phyloP scores from a whole-genome alignment of 75 land plant species.

The Cryptomeria japonica region DNA sequence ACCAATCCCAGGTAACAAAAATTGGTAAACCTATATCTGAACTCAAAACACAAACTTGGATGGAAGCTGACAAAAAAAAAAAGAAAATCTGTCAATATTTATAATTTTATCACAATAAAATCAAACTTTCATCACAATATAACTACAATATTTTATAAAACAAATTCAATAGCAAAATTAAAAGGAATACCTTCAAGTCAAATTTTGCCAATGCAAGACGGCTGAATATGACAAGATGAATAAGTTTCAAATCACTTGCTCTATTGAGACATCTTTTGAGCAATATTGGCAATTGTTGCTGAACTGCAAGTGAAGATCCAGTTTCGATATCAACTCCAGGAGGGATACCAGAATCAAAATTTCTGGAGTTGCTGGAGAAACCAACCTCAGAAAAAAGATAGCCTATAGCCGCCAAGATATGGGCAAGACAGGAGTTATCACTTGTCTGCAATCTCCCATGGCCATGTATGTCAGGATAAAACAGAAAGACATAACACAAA shows the following conservation, averaged over 20 bases:
- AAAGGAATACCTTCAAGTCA: conserved; percentile 57
- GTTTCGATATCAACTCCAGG: conserved; percentile 41
- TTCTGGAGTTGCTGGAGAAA: conserved; percentile 36
- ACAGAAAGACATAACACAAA: background rate
- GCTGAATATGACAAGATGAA: conserved; percentile 68
- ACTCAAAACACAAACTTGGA: too few species aligned
- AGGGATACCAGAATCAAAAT: conserved; percentile 52
- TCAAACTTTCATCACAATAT: background rate
- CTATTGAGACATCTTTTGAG: conserved; percentile 64
- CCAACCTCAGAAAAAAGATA: conserved; percentile 82
- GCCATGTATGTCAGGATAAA: background rate
- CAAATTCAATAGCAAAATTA: background rate
- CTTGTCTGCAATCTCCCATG: conserved; percentile 55
- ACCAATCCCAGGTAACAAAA: too few species aligned
- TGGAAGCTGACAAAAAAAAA: too few species aligned
- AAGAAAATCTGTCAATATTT: too few species aligned
- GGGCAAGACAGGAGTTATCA: conserved; percentile 86
- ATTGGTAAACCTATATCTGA: too few species aligned
- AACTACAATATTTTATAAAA: background rate
- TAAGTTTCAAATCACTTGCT: conserved; percentile 71
- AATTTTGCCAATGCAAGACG: conserved; percentile 92
- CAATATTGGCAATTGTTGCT: conserved; percentile 75
- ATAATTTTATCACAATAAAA: background rate
- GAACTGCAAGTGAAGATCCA: conserved; percentile 57
- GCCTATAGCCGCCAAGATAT: conserved; percentile 83